Evolutionary conservation across 2,329 filamentous ascomycete genomes (phyloP), one percentile per base, ranked within the genome.

Genomic region (Colletotrichum godetiae): DNA sequence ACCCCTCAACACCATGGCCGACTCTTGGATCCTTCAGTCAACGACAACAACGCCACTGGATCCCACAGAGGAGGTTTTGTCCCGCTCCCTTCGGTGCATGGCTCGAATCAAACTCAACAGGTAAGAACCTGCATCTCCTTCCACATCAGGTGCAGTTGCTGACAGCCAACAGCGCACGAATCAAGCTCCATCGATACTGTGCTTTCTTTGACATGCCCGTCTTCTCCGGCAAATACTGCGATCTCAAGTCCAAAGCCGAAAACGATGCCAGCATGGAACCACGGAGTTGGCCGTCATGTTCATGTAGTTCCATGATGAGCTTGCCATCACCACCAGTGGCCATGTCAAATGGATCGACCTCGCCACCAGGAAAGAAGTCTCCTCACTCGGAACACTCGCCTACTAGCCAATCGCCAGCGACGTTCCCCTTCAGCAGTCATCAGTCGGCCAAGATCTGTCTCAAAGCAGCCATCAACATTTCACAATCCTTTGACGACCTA

Each of bases 121-220:
- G 85, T 83, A 76, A 59, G 77, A 58, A 19, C 19, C 12, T 10
- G 8, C 22, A 12, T 1, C n/a, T 52, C n/a, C 19, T 53, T 8
- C 27, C 42, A 13, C 12, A 35, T 52, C 13, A 24, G 42, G 62
- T 22, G 33, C 22, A 8, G 15, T 2, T 63, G 29, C 69, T 75
- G 33, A 64, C 49, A 3, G n/a, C 29, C 12, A 31, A 37, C 59
- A 88, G 87, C 77, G 86, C 87, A 12, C 80, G 86, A 15, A 87
- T 88, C 74, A 88, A 88, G 75, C 76, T 88, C 3, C 87, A 89
- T 74, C 84, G 87, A 1, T 88, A 87, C 76, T 84, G 83, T 73
- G 87, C 87, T 10, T 89, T 89, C 77, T 85, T 82, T 57, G 86
- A 88, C 74, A 79, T 84, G 6, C 86, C 87, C 2, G 81, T 88